Conservation (phyloP, 169 alveolate genomes). For the Theileria parva region DNA sequence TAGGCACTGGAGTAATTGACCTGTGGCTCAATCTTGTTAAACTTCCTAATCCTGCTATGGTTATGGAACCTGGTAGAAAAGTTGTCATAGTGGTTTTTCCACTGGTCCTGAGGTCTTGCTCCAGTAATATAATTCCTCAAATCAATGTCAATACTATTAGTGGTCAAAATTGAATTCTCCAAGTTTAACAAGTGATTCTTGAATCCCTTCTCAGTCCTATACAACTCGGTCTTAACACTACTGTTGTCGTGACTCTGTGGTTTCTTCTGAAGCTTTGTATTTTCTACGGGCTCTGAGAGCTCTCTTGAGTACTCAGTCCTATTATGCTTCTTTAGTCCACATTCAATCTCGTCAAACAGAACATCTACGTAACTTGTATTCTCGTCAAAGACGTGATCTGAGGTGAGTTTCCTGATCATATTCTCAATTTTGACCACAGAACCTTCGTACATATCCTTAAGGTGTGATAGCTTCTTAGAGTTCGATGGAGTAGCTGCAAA, state of each 20-base stretch:
- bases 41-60: conserved; percentile 11
- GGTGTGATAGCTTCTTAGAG: background rate
- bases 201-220: background rate
- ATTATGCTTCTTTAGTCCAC: conserved; percentile 4
- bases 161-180: conserved; percentile 11
- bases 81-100: conserved; percentile 46
- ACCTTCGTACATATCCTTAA: background rate
- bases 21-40: conserved; percentile 27
- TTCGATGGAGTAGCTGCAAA: too few relatives aligned
- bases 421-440: background rate
- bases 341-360: conserved; percentile 16
- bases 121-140: background rate
- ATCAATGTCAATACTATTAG: conserved; percentile 15
- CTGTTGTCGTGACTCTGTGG: background rate
- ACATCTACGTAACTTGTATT: conserved; percentile 1
- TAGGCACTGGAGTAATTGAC: background rate
- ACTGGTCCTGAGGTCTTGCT: conserved; percentile 38
- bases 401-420: background rate
- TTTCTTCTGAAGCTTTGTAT: background rate
- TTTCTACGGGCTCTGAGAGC: background rate
- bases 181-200: background rate
- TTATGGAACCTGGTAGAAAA: conserved; percentile 18
- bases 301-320: conserved; percentile 7
- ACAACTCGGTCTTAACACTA: conserved; percentile 4
- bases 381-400: conserved; percentile 8